Evolutionary conservation across 2,329 filamentous ascomycete species (phyloP), one percentile per base, ranked within the genome.

Genomic region (Rhinocladiella mackenziei): DNA sequence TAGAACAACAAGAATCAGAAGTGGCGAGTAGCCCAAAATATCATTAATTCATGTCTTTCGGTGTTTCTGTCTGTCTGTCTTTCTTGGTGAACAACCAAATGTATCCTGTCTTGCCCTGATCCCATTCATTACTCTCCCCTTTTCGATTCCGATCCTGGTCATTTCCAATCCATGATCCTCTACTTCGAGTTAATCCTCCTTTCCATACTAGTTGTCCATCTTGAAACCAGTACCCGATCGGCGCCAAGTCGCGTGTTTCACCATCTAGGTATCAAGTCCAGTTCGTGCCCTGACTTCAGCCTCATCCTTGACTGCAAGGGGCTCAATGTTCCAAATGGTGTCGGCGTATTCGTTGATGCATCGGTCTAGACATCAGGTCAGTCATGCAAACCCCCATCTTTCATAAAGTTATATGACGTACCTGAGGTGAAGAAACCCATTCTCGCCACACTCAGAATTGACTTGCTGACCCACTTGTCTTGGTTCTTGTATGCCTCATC

Each of bases 291-390:
- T 36, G 29, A 53, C 51, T 29, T 56, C 53, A 2, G 35, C 39
- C 34, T 57, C 60, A 20, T 67, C 61, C 55, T 66, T 65, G 15
- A 73, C 70, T 23, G 68, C 67, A 42, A 92, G 65, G 19, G 91
- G 89, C 73, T 97, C 91, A 28, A 95, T 74, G 62, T 97, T 97
- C 92, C 92, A 98, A 65, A 98, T 96, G 53, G 77, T 82, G 65
- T 98, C 91, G 0, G 92, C 92, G 69, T 98, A 98, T 74, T 96
- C 89, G 60, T 91, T 87, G 65, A 97, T 96, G 69, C 91, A 95
- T 28, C 91, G 79, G 65, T 97, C 91, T 53, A 29, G 20, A 23
- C 8, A 3, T 4, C 10, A 25, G n/a, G 38, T 53, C 19, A 53
- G 48, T 28, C 3, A 11, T 15, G 4, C 17, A 10, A 5, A 3